phyloP scores from a whole-genome alignment of 2,329 filamentous ascomycete genomes.

The Hypomyces perniciosus region DNA sequence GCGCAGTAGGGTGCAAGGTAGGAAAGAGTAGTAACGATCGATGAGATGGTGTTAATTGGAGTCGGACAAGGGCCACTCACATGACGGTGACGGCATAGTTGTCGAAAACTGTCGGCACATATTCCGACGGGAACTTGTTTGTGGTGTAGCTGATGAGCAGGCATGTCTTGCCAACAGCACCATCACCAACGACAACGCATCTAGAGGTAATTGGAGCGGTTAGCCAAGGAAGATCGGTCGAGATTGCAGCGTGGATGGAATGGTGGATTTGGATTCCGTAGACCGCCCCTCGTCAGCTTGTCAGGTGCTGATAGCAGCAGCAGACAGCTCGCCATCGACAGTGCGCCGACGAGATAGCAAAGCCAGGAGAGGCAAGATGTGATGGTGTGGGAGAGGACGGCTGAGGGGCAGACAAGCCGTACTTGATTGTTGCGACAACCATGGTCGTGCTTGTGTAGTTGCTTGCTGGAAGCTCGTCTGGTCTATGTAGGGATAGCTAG shows the following conservation, averaged over 20 bases:
- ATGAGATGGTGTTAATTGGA: conserved; percentile 13
- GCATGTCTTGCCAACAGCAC: conserved; percentile 99
- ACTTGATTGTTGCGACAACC: conserved; percentile 62
- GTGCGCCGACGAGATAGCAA: conserved; percentile 1
- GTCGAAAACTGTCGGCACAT: conserved; percentile 98
- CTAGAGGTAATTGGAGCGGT: conserved; percentile 40
- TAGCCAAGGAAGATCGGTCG: conserved; percentile 15
- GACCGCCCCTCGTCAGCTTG: conserved; percentile 10
- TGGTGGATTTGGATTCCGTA: not conserved
- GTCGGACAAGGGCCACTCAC: conserved; percentile 54
- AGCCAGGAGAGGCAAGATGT: conserved; percentile 4
- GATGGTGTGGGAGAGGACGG: conserved; percentile 12
- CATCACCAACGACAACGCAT: conserved; percentile 98
- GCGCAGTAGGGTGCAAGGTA: too few species aligned
- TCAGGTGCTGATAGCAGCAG: conserved; percentile 2
- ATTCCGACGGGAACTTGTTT: conserved; percentile 99
- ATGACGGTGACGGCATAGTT: conserved; percentile 99
- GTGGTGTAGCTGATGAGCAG: conserved; percentile 98
- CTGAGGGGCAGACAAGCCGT: conserved; percentile 27
- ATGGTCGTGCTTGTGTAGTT: conserved; percentile 36
- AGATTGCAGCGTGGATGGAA: not conserved
- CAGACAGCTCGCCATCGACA: not conserved
- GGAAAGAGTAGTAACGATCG: too few species aligned
- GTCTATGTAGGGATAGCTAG: conserved; percentile 6
- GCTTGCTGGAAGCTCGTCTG: conserved; percentile 30